Evolutionary conservation across 2,329 filamentous ascomycete species (phyloP), one percentile per base, ranked within the genome.

Genomic region (Chaetomium olivaceum): DNA sequence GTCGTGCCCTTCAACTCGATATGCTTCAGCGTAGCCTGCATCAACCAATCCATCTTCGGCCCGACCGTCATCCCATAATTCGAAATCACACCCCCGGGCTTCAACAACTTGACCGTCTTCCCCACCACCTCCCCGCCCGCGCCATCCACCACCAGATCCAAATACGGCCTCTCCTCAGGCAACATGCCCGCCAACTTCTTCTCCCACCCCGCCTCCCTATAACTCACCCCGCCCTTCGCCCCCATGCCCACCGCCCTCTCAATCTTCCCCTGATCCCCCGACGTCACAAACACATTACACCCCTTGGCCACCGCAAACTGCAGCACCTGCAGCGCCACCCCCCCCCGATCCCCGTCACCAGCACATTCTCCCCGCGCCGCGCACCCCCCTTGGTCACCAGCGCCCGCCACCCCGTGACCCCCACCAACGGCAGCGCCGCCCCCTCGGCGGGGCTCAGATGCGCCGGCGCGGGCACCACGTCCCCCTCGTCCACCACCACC

Each of bases 321-420:
- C 71, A 97, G 80, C 6, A 86, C 90, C 81, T 91, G 89, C 63
- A 97, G 80, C 39, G 94, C 94, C 0, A 97, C 94, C 52, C 94
- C 94, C 94, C 94, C 0, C 94, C 94, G 76, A 98, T 96, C 0
- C 94, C 94, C 4, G 94, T 97, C 51, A 98, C 80, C 36, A 98
- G 80, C 4, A 98, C 82, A 74, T 96, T 96, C 85, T 80, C 2
- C 91, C 91, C 0, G 79, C 77, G 64, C 81, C 79, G 7, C n/a
- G 85, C 85, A 4, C 84, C 85, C 58, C 85, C 88, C 82, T 98
- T 98, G 7, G 86, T 90, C 60, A 95, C 86, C 52, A 96, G 80
- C 0, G 93, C 94, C 54, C 95, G 83, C 92, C 92, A 98, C 7
- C 86, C 94, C 1, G 94, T 98, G 67, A 97, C 75, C 0, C 93